Percentiles rank a stretch among this genome's conserved stretches.
Conservation (phyloP, 2,329 filamentous ascomycete genomes). For the Beauveria varroae region DNA sequence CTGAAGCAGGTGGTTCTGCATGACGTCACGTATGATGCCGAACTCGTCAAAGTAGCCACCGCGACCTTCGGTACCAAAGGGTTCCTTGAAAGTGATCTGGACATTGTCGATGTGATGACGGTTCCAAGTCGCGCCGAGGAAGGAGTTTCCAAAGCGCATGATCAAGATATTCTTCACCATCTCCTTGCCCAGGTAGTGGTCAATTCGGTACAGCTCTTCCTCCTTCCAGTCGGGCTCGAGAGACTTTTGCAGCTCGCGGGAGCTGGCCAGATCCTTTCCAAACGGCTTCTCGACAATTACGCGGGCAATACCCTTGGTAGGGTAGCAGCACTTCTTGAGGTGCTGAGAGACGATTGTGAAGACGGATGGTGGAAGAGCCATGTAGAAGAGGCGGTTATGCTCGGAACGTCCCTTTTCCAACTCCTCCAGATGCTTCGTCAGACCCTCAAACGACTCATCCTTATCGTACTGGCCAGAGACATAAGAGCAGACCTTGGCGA, state of each 20-base stretch:
- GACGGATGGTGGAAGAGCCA: constrained; percentile 94
- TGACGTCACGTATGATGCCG: constrained; percentile 97
- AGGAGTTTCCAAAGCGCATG: constrained; percentile 95
- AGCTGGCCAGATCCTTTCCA: constrained; percentile 92
- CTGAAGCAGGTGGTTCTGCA: constrained; percentile 98
- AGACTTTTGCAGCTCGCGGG: constrained; percentile 87
- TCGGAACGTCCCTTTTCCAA: constrained; percentile 77
- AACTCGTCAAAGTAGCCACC: constrained; percentile 99
- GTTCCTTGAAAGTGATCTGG: constrained; percentile 99
- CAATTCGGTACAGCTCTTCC: constrained; percentile 97
- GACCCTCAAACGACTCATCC: constrained; percentile 83
- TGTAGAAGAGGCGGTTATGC: constrained; percentile 95
- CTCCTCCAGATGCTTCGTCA: constrained; percentile 78
- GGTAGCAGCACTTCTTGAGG: constrained; percentile 95
- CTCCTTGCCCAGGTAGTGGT: constrained; percentile 98
- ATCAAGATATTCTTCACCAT: constrained; percentile 99
- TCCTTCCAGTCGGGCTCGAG: constrained; percentile 97
- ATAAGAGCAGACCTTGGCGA: constrained; percentile 83
- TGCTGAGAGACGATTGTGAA: constrained; percentile 98
- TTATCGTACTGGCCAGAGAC: constrained; percentile 96
- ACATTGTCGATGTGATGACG: constrained; percentile 98
- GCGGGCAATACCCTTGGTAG: constrained; percentile 78
- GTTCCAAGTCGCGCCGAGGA: constrained; percentile 98
- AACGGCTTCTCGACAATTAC: constrained; percentile 99
- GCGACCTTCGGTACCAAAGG: constrained; percentile 94